Evolutionary conservation across 2,329 filamentous ascomycete genomes (phyloP).

Genomic region (Dothiorella sarmentorum): DNA sequence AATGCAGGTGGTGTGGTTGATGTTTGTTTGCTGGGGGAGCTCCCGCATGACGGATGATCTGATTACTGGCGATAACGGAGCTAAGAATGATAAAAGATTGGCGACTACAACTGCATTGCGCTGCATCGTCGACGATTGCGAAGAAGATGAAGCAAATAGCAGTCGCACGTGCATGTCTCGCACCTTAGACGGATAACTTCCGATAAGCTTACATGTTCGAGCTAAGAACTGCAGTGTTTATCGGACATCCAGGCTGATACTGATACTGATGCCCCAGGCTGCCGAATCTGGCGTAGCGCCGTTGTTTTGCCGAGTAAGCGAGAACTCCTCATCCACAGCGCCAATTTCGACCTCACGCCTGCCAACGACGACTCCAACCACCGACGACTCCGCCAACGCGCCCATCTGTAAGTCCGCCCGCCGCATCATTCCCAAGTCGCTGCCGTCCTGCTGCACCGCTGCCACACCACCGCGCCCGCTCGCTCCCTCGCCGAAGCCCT

Average conservation of each 20-base stretch:
- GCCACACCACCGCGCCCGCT: neutral
- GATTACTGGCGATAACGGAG: conserved; percentile 18
- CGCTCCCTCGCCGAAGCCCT: neutral
- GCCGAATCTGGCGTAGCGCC: conserved; percentile 13
- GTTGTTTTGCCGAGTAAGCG: conserved; percentile 17
- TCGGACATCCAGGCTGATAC: too few relatives aligned
- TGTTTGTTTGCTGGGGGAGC: neutral
- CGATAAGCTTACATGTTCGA: neutral
- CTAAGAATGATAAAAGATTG: conserved; percentile 8
- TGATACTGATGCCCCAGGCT: too few relatives aligned
- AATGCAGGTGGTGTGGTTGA: neutral
- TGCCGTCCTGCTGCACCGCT: neutral
- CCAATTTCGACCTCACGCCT: conserved; percentile 27
- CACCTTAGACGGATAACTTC: neutral
- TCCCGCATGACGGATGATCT: conserved; percentile 16
- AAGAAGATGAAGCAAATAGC: neutral
- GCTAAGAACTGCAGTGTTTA: too few relatives aligned
- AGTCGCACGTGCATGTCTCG: neutral
- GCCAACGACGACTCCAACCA: conserved; percentile 31
- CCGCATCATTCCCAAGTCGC: neutral
- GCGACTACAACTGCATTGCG: too few relatives aligned
- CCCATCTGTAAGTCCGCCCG: conserved; percentile 34
- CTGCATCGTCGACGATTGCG: neutral
- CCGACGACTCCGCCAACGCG: conserved; percentile 30
- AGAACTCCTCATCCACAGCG: conserved; percentile 24